Evolutionary conservation across 2,329 filamentous ascomycete species (phyloP).

Genomic region (Aspergillus sp.): DNA sequence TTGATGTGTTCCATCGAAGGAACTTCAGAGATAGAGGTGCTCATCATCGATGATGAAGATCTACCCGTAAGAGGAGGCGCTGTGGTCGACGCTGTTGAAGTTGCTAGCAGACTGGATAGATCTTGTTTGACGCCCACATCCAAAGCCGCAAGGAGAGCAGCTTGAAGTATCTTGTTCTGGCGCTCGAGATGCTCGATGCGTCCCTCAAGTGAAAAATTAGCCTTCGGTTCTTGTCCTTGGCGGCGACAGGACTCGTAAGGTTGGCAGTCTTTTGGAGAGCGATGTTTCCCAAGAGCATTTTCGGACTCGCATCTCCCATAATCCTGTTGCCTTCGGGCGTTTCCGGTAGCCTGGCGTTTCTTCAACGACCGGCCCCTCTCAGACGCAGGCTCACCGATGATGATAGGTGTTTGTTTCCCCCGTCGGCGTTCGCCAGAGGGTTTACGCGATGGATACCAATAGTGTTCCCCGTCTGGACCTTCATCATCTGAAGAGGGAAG

Average conservation of each 20-base stretch:
- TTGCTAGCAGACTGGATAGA: conserved; percentile 26
- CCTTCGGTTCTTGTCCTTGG: conserved; percentile 16
- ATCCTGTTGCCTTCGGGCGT: conserved; percentile 25
- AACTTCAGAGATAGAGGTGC: conserved; percentile 19
- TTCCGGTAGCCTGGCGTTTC: conserved; percentile 11
- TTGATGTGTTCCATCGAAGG: background rate
- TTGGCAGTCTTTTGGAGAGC: conserved; percentile 23
- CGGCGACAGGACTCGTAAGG: conserved; percentile 21
- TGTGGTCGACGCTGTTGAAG: conserved; percentile 18
- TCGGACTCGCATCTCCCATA: conserved; percentile 20
- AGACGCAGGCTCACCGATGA: conserved; percentile 5
- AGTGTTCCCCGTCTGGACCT: conserved; percentile 22
- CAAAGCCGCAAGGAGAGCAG: conserved; percentile 41
- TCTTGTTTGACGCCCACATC: conserved; percentile 37
- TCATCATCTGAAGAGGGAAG: conserved; percentile 45
- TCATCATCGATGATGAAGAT: conserved; percentile 20
- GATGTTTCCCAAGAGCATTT: conserved; percentile 23
- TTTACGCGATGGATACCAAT: conserved; percentile 10
- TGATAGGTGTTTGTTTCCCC: conserved; percentile 11
- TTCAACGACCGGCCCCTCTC: conserved; percentile 6
- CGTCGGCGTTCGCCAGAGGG: conserved; percentile 13
- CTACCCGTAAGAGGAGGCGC: conserved; percentile 15
- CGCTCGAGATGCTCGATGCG: conserved; percentile 41
- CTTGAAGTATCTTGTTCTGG: conserved; percentile 45
- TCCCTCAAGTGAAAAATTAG: conserved; percentile 33